Evolutionary conservation across 257 asterid genomes (phyloP).

Genomic region (Petunia axillaris): DNA sequence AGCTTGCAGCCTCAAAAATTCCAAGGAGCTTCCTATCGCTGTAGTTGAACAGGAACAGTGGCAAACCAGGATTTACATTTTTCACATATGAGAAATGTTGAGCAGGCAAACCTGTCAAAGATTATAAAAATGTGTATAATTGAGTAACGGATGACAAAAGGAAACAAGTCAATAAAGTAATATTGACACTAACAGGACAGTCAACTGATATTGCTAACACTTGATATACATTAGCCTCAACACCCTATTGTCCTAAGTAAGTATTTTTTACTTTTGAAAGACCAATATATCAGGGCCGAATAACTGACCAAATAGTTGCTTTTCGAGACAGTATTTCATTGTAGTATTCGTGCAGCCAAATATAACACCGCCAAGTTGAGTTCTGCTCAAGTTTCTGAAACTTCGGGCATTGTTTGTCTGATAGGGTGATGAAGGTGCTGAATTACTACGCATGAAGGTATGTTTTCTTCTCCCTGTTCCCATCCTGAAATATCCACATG

Average conservation of each 20-base stretch:
- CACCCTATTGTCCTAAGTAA: background rate
- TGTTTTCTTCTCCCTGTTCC: conserved; percentile 41
- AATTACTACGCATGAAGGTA: conserved; percentile 27
- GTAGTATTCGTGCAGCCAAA: conserved; percentile 48
- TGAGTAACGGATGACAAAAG: background rate
- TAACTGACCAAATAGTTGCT: conserved; percentile 47
- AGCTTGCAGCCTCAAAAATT: conserved; percentile 84
- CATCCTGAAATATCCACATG: conserved; percentile 46
- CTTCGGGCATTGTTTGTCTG: background rate
- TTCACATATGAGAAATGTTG: conserved; percentile 60
- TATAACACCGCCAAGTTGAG: conserved; percentile 48
- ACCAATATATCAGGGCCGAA: background rate
- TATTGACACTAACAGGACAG: background rate
- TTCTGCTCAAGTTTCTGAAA: conserved; percentile 38
- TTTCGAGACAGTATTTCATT: conserved; percentile 40
- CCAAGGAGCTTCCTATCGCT: conserved; percentile 67
- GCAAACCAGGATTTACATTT: conserved; percentile 81
- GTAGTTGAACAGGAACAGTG: conserved; percentile 81
- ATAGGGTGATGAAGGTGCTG: conserved; percentile 27
- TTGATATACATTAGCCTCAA: background rate
- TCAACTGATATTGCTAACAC: background rate
- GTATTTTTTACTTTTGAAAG: background rate
- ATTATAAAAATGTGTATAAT: conserved; percentile 21
- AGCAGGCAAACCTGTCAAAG: conserved; percentile 70
- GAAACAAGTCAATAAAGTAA: conserved; percentile 1